Percentiles rank a stretch among this genome's conserved stretches.
Evolutionary conservation across 2,329 filamentous ascomycete genomes (phyloP).

Genomic region (Pyricularia sp.): DNA sequence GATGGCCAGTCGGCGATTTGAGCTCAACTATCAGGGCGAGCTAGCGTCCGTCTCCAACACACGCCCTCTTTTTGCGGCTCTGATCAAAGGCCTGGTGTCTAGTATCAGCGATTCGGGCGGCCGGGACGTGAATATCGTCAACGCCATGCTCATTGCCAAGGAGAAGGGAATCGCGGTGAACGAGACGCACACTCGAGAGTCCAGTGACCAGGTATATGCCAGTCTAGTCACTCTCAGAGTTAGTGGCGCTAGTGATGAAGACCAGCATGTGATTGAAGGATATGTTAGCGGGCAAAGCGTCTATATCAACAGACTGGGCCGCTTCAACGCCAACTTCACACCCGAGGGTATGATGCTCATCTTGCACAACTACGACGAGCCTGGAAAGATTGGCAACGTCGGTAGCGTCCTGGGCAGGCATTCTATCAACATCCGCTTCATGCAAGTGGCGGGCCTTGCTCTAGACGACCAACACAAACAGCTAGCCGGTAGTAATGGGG

Average conservation of each 20-base stretch:
- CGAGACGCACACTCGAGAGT: constrained; percentile 58
- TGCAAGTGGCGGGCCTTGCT: constrained; percentile 58
- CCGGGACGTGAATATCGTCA: constrained; percentile 72
- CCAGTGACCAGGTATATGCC: constrained; percentile 54
- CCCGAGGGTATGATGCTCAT: constrained; percentile 69
- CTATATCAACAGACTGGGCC: constrained; percentile 64
- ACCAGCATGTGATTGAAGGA: constrained; percentile 48
- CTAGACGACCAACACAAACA: constrained; percentile 18
- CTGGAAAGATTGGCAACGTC: constrained; percentile 75
- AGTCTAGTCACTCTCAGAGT: constrained; percentile 63
- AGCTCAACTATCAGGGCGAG: constrained; percentile 69
- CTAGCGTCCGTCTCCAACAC: constrained; percentile 64
- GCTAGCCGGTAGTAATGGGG: not conserved
- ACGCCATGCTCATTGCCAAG: constrained; percentile 64
- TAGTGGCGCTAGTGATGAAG: constrained; percentile 9
- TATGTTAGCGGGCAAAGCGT: constrained; percentile 55
- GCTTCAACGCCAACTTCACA: constrained; percentile 64
- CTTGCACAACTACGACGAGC: constrained; percentile 71
- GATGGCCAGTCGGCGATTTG: constrained; percentile 58
- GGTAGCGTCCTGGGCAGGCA: constrained; percentile 60
- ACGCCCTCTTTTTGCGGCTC: constrained; percentile 66
- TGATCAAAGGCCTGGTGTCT: constrained; percentile 66
- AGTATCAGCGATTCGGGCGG: constrained; percentile 59
- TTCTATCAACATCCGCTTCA: constrained; percentile 70
- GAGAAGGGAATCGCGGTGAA: constrained; percentile 72